Evolutionary conservation across 345 rosid genomes (phyloP), one percentile per base, ranked within the genome.

Genomic region (Rhizophora mangle): DNA sequence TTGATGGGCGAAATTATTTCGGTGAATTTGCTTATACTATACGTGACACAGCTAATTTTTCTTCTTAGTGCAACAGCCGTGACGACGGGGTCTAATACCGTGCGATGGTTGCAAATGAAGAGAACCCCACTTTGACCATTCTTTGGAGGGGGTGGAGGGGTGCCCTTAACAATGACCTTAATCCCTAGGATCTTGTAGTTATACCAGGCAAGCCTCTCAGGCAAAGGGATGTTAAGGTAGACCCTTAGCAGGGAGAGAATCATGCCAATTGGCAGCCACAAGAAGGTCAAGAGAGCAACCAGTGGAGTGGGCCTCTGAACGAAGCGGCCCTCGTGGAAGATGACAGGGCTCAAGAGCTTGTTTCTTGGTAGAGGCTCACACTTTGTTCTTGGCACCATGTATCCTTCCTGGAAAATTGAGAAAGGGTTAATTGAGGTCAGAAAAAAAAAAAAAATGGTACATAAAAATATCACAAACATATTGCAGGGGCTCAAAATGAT

Each of bases 1-100:
- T 80, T 86, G 68, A 95, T 90, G 0, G 99, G 99, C 0, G 99
- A 90, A 20, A 95, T 92, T 5, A 95, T 71, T 72, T 92, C 98
- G 0, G 91, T 74, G 81, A 88, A 88, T 67, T 90, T 92, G 77
- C 96, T 90, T n/a, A 95, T 92, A 55, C 99, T 95, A 52, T 95
- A 95, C 0, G 99, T 90, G 62, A 95, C 99, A 60, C 98, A 92
- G 63, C 97, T 92, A n/a, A 95, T 81, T 77, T 95, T 92, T 29
- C 99, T 82, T 15, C 91, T 87, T 0, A 95, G 85, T 4, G 89
- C 96, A 0, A 92, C 96, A 0, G 98, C 97, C 0, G 87, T 92
- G 47, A 92, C 86, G 6, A 90, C 89, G 0, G 99, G 98, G 76
- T 95, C 99, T 0, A 92, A 68, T 0, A 92, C 85, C 0, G 99